These are phyloP conservation scores for Cyberlindnera amylophila DNA, from an alignment of 805 yeast genomes.

Conservation along the genomic window DNA sequence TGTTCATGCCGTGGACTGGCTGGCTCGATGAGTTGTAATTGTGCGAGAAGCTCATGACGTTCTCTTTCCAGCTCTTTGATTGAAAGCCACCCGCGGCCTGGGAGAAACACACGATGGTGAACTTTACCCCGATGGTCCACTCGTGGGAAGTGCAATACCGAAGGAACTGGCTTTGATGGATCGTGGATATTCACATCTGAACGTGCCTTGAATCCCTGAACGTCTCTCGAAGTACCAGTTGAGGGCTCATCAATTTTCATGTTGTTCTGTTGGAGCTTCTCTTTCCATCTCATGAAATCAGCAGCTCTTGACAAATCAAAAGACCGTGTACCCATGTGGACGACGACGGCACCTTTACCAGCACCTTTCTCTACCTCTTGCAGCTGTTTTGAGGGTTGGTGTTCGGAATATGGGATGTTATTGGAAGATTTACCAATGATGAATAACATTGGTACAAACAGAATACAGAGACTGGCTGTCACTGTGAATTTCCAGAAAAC, in stretches of 20 bases:
- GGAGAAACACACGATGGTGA: slow-evolving; percentile 42
- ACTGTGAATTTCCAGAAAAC: no score
- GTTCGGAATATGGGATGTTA: no score
- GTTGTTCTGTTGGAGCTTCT: slow-evolving; percentile 1
- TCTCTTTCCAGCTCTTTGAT: slow-evolving; percentile 18
- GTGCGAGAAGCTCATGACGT: slow-evolving; percentile 11
- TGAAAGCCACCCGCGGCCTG: slow-evolving; percentile 49
- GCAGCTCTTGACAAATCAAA: no score
- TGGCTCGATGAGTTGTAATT: slow-evolving; percentile 12
- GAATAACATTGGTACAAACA: no score
- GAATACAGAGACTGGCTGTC: no score
- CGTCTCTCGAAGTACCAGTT: no score
- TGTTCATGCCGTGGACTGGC: no score
- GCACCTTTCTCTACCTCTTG: background rate
- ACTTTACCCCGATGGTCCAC: slow-evolving; percentile 36
- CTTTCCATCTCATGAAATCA: background rate
- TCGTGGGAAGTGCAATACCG: slow-evolving; percentile 22
- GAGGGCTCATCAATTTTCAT: no score
- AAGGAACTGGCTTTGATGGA: slow-evolving; percentile 21
- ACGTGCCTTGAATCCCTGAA: slow-evolving; percentile 11
- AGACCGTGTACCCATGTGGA: no score
- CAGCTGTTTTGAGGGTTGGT: background rate
- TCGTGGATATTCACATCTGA: slow-evolving; percentile 23
- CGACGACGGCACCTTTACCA: no score
- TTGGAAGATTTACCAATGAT: background rate